phyloP scores from a whole-genome alignment of 2,329 filamentous ascomycete genomes.

The Fusarium virguliforme region DNA sequence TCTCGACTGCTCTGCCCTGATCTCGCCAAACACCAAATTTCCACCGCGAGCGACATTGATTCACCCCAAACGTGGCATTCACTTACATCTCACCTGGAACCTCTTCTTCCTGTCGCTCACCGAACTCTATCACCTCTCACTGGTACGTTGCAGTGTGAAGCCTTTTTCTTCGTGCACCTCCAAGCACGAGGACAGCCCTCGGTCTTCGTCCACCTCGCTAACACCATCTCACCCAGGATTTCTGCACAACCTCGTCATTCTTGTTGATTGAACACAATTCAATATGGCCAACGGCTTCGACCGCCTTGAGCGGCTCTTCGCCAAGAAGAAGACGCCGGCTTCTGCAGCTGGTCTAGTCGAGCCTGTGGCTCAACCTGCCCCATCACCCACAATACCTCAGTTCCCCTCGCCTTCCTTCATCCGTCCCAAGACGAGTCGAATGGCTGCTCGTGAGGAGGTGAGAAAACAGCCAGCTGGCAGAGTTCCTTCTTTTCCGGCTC shows the following conservation, averaged over 20 bases:
- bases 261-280: conserved; percentile 50
- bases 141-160: conserved; percentile 43
- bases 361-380: conserved; percentile 42
- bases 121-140: conserved; percentile 17
- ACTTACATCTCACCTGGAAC: conserved; percentile 31
- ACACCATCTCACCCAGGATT: conserved; percentile 44
- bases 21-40: conserved; percentile 38
- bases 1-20: conserved; percentile 32
- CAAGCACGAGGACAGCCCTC: conserved; percentile 21
- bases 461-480: conserved; percentile 52
- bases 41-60: conserved; percentile 39
- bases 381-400: conserved; percentile 53
- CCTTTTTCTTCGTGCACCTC: conserved; percentile 30
- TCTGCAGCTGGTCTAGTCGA: conserved; percentile 47
- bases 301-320: conserved; percentile 69
- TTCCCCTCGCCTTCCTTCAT: conserved; percentile 72
- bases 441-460: conserved; percentile 70
- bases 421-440: conserved; percentile 68
- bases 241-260: conserved; percentile 45
- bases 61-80: conserved; percentile 37
- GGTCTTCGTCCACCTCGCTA: conserved; percentile 38
- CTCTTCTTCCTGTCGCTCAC: conserved; percentile 21
- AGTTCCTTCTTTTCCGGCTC: conserved; percentile 51
- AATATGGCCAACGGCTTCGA: conserved; percentile 66
- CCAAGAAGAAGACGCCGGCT: conserved; percentile 58